Conservation (phyloP, 208 protist species). For the Trichomonas vaginalis region DNA sequence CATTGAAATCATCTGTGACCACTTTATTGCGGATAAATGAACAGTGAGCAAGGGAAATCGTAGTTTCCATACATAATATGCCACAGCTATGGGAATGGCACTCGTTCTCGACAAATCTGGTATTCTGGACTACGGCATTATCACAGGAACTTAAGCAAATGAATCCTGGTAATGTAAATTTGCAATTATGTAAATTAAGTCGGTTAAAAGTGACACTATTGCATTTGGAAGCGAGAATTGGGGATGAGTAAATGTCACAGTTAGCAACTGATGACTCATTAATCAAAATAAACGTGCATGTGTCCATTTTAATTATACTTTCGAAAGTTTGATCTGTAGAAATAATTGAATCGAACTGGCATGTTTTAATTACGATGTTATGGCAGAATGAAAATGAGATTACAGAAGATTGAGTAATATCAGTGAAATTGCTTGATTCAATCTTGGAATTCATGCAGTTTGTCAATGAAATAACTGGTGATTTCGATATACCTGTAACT, state of each 20-base stretch:
- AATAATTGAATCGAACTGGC: not conserved
- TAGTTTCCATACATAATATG: not conserved
- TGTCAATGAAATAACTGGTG: not conserved
- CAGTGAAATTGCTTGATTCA: not conserved
- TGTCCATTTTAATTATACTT: not conserved
- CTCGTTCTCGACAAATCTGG: not conserved
- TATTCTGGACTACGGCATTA: not conserved
- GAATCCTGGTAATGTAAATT: not conserved
- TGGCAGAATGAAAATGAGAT: not conserved
- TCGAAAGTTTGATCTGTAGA: not conserved
- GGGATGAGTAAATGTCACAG: not conserved
- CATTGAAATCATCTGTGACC: not conserved
- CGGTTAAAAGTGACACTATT: not conserved
- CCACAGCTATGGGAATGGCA: not conserved
- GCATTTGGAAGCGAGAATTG: not conserved
- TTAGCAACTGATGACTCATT: not conserved
- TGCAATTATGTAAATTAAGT: not conserved
- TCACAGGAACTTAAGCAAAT: not conserved
- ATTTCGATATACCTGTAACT: not conserved
- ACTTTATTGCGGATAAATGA: not conserved
- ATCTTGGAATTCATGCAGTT: not conserved
- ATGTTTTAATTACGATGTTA: not conserved
- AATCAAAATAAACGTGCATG: not conserved
- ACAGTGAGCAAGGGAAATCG: not conserved
- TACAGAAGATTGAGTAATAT: not conserved